phyloP scores from a whole-genome alignment of 331 rosid genomes.

The Malus hybrid region DNA sequence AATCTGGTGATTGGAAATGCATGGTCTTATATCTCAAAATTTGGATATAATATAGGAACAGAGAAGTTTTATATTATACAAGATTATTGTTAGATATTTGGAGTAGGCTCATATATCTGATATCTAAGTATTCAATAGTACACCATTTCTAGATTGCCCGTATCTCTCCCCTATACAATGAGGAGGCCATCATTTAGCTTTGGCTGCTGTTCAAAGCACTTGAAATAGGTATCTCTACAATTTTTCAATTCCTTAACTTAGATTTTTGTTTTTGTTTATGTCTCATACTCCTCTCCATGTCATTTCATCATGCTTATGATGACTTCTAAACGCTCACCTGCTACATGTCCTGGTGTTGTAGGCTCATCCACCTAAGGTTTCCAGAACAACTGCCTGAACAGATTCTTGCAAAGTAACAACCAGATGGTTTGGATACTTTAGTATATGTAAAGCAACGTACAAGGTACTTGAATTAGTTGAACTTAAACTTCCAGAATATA shows the following conservation, averaged over 20 bases:
- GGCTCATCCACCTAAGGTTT: slow-evolving; percentile 62
- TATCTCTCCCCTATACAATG: no score
- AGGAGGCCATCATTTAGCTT: no score
- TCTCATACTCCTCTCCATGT: neutral
- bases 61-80: no score
- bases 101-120: no score
- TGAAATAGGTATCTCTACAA: neutral
- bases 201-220: neutral
- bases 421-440: slow-evolving; percentile 78
- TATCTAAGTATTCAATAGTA: no score
- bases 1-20: neutral
- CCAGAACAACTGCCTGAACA: slow-evolving; percentile 60
- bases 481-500: slow-evolving; percentile 65
- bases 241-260: neutral
- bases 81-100: no score
- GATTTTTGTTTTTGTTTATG: neutral
- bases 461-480: slow-evolving; percentile 58
- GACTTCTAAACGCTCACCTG: slow-evolving; percentile 1
- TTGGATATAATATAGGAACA: no score
- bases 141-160: no score
- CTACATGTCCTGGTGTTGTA: slow-evolving; percentile 21
- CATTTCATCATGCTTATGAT: slow-evolving; percentile 4
- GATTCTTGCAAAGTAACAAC: slow-evolving; percentile 73
- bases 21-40: neutral
- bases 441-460: slow-evolving; percentile 58